Percentiles rank a stretch among this genome's conserved stretches.
Conservation (phyloP, 1,284 basidiomycete species). For the Trichosporon ovoides region DNA sequence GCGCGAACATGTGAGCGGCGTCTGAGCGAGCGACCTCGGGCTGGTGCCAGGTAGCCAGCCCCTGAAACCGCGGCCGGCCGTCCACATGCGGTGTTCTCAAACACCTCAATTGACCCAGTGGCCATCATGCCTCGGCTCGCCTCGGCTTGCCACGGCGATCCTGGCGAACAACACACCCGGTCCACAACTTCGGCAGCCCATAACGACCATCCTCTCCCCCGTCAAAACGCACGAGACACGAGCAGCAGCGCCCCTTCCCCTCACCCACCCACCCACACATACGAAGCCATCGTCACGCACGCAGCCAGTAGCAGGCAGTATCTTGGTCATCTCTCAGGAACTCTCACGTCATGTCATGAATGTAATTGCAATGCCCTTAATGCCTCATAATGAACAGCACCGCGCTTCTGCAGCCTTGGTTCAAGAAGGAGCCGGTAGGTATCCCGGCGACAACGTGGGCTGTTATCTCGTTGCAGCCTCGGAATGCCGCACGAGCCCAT, state of each 20-base stretch:
- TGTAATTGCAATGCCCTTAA: background rate
- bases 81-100: too few relatives aligned
- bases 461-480: too few relatives aligned
- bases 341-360: background rate
- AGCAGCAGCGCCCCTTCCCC: background rate
- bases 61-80: too few relatives aligned
- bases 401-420: too few relatives aligned
- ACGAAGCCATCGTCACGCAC: background rate
- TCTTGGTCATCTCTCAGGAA: conserved; percentile 4
- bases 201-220: background rate
- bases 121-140: too few relatives aligned
- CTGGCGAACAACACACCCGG: background rate
- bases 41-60: too few relatives aligned
- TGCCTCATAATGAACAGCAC: too few relatives aligned
- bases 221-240: background rate
- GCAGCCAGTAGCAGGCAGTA: background rate
- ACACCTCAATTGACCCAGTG: too few relatives aligned
- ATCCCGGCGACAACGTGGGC: too few relatives aligned
- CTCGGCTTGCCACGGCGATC: background rate
- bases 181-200: background rate
- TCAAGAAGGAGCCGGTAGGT: too few relatives aligned
- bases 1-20: background rate
- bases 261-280: background rate
- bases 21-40: background rate
- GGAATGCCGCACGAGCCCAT: too few relatives aligned